These are phyloP conservation scores for Xylaria curta DNA, from an alignment of 495 filamentous ascomycete species.

Conservation along the genomic window DNA sequence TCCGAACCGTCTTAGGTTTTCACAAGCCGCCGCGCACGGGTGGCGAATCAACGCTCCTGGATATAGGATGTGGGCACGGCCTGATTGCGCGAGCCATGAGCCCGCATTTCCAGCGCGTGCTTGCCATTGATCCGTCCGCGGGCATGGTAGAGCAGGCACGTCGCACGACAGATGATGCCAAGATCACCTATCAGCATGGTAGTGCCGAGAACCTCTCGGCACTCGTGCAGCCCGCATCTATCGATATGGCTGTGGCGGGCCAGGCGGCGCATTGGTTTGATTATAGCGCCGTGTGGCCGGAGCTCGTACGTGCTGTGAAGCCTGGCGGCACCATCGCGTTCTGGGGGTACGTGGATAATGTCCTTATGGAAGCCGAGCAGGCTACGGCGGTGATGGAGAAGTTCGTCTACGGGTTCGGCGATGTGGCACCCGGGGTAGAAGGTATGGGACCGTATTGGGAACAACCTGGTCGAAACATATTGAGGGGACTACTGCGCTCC, in stretches of 20 bases:
- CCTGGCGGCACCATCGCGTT: slow-evolving; percentile 63
- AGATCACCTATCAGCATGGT: slow-evolving; percentile 54
- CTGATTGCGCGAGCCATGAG: slow-evolving; percentile 61
- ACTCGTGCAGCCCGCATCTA: slow-evolving; percentile 47
- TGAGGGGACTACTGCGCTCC: slow-evolving; percentile 54
- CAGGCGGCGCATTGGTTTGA: slow-evolving; percentile 74
- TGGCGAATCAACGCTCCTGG: slow-evolving; percentile 52
- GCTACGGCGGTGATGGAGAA: slow-evolving; percentile 56
- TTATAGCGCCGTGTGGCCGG: slow-evolving; percentile 57
- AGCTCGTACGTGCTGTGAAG: slow-evolving; percentile 59
- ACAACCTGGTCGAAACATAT: slow-evolving; percentile 62
- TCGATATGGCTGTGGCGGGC: slow-evolving; percentile 65
- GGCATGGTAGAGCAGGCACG: slow-evolving; percentile 63
- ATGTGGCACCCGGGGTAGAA: slow-evolving; percentile 50
- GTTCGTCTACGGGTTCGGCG: slow-evolving; percentile 53
- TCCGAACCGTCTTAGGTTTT: slow-evolving; percentile 60
- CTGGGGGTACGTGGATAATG: slow-evolving; percentile 69
- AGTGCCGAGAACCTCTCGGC: slow-evolving; percentile 59
- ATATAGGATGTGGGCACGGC: slow-evolving; percentile 69
- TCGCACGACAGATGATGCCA: slow-evolving; percentile 48
- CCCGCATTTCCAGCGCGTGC: slow-evolving; percentile 52
- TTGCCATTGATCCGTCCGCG: slow-evolving; percentile 64
- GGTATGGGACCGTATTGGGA: slow-evolving; percentile 66
- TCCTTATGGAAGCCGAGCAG: slow-evolving; percentile 55
- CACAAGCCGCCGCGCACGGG: slow-evolving; percentile 44